Percentiles rank a stretch among this genome's conserved stretches.
phyloP scores from a whole-genome alignment of 257 asterid species.

The Mentha longifolia region DNA sequence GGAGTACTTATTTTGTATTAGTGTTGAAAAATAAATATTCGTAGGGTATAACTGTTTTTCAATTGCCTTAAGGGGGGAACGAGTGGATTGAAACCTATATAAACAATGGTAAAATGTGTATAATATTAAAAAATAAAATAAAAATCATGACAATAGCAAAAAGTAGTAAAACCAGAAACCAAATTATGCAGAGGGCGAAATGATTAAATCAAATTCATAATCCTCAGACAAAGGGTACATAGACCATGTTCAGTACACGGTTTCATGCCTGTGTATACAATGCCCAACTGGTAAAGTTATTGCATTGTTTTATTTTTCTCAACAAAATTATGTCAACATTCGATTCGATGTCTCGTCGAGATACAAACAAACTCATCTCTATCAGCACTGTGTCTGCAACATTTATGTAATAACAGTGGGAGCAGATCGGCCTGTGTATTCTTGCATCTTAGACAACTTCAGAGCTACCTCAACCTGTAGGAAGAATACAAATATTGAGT shows the following conservation, averaged over 20 bases:
- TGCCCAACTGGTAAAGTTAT: constrained; percentile 18
- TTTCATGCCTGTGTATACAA: constrained; percentile 27
- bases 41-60: no score
- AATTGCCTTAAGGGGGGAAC: no score
- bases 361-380: constrained; percentile 15
- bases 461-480: constrained; percentile 90
- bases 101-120: no score
- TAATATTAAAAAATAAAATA: no score
- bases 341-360: neutral
- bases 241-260: constrained; percentile 15
- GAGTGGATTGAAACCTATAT: no score
- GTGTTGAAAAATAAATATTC: neutral
- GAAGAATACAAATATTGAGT: neutral
- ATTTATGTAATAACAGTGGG: constrained; percentile 90
- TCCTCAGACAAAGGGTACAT: neutral
- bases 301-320: constrained; percentile 35
- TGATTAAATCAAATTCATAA: constrained; percentile 13
- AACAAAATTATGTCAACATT: constrained; percentile 32
- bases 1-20: neutral
- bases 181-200: neutral
- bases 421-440: constrained; percentile 86
- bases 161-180: neutral
- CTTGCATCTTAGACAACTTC: constrained; percentile 88
- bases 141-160: no score
- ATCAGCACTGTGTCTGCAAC: constrained; percentile 15